These are phyloP conservation scores for Dichotomopilus funicola DNA, from an alignment of 2,329 filamentous ascomycete genomes.

Conservation along the genomic window DNA sequence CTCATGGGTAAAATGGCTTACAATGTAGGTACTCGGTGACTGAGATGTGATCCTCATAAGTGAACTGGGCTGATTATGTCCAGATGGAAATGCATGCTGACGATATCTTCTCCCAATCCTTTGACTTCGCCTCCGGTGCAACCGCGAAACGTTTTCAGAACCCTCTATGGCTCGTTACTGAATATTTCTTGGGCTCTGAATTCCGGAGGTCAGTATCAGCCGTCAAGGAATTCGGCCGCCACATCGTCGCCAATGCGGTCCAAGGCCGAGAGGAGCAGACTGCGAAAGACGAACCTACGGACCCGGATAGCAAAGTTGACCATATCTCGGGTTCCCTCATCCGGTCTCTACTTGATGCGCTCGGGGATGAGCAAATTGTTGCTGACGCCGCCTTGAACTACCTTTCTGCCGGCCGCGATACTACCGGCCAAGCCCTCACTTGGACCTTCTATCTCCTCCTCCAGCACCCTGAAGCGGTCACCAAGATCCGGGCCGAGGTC, in stretches of 20 bases:
- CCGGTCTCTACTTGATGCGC: constrained; percentile 51
- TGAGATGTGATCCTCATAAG: background rate
- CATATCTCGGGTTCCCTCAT: constrained; percentile 51
- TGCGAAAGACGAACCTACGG: background rate
- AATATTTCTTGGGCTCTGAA: constrained; percentile 42
- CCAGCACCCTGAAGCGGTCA: constrained; percentile 37
- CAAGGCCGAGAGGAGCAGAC: constrained; percentile 30
- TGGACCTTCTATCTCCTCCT: constrained; percentile 59
- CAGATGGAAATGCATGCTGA: constrained; percentile 59
- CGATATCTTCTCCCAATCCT: constrained; percentile 53
- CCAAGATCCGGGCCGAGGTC: constrained; percentile 40
- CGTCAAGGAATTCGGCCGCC: constrained; percentile 49
- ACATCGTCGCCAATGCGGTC: constrained; percentile 51
- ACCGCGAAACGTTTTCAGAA: constrained; percentile 60
- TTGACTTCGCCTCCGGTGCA: constrained; percentile 55
- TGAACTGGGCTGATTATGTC: background rate
- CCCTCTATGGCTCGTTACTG: constrained; percentile 55
- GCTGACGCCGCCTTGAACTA: constrained; percentile 61
- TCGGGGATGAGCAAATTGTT: constrained; percentile 49
- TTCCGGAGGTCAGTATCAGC: constrained; percentile 44
- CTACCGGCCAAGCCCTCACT: constrained; percentile 57
- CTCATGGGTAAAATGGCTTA: constrained; percentile 65
- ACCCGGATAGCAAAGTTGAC: constrained; percentile 29
- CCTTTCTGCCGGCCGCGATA: constrained; percentile 58
- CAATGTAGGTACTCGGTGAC: constrained; percentile 34